phyloP scores from a whole-genome alignment of 2,329 filamentous ascomycete species.

The Teratosphaeria epicoccoides region DNA sequence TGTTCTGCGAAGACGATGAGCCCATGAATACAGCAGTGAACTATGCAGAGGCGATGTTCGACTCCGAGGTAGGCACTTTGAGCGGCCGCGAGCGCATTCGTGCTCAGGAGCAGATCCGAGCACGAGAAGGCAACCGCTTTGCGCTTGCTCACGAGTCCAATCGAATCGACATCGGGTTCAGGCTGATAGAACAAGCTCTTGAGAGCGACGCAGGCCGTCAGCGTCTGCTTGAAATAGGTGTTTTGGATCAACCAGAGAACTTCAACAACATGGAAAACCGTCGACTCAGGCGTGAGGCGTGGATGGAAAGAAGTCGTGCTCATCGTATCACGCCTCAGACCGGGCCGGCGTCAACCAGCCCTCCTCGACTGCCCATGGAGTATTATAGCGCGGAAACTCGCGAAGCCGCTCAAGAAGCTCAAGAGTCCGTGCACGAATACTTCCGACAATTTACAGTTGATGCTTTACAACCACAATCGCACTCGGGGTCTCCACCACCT shows the following conservation, averaged over 20 bases:
- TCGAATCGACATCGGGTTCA: slow-evolving; percentile 22
- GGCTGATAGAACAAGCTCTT: slow-evolving; percentile 22
- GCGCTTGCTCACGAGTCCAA: slow-evolving; percentile 13
- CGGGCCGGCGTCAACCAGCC: background rate
- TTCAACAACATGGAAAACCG: background rate
- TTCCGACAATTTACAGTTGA: slow-evolving; percentile 15
- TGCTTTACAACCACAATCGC: slow-evolving; percentile 3
- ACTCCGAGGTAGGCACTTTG: slow-evolving; percentile 14
- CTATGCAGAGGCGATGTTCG: slow-evolving; percentile 22
- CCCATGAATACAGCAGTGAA: slow-evolving; percentile 10
- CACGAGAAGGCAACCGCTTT: slow-evolving; percentile 18
- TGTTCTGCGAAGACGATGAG: slow-evolving; percentile 20
- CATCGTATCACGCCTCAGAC: background rate
- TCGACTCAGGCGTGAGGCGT: background rate
- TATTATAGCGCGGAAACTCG: slow-evolving; percentile 10
- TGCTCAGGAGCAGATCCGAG: slow-evolving; percentile 24
- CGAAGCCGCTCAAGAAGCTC: slow-evolving; percentile 9
- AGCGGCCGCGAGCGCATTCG: slow-evolving; percentile 19
- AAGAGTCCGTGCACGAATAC: slow-evolving; percentile 13
- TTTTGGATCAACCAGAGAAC: slow-evolving; percentile 2
- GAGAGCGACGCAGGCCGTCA: slow-evolving; percentile 18
- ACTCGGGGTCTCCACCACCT: slow-evolving; percentile 16
- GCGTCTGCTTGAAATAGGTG: slow-evolving; percentile 14
- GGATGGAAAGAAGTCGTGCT: background rate
- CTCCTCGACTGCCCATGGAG: slow-evolving; percentile 5